Conservation (phyloP, 2,329 filamentous ascomycete species). For the Arthrobotrys entomopaga region DNA sequence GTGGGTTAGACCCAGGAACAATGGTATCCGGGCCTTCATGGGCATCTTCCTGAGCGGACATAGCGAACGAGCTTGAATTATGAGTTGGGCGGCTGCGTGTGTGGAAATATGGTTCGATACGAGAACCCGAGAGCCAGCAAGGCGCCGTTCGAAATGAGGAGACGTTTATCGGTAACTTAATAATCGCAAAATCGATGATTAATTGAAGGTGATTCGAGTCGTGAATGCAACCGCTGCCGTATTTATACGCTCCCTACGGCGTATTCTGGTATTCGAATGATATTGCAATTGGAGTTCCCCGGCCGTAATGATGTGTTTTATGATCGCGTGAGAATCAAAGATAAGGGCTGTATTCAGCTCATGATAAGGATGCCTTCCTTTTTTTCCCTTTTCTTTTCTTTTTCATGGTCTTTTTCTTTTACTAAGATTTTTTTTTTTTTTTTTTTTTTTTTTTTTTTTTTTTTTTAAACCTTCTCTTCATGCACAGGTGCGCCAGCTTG, state of each 20-base stretch:
- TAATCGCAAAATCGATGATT: background rate
- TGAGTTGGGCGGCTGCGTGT: too few relatives aligned
- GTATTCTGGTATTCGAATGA: background rate
- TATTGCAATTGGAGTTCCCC: slow-evolving; percentile 25
- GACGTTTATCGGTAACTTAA: background rate
- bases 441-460: too few relatives aligned
- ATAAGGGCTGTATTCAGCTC: slow-evolving; percentile 40
- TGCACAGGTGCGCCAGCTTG: too few relatives aligned
- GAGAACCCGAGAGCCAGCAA: too few relatives aligned
- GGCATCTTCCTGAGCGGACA: slow-evolving; percentile 46
- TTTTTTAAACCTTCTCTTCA: too few relatives aligned
- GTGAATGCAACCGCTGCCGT: background rate
- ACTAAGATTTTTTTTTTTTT: slow-evolving; percentile 10
- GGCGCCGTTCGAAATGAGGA: too few relatives aligned
- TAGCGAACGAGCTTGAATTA: background rate
- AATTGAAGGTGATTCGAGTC: background rate
- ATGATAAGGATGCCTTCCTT: slow-evolving; percentile 31
- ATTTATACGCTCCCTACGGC: background rate
- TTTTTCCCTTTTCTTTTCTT: background rate
- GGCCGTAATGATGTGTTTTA: slow-evolving; percentile 26
- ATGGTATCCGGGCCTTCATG: slow-evolving; percentile 51
- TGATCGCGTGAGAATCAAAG: slow-evolving; percentile 31
- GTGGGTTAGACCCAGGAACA: slow-evolving; percentile 46
- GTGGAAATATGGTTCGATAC: too few relatives aligned
- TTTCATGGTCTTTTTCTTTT: too few relatives aligned